These are phyloP conservation scores for Lasiodiplodia citricola DNA, from an alignment of 2,329 filamentous ascomycete species.

Conservation along the genomic window DNA sequence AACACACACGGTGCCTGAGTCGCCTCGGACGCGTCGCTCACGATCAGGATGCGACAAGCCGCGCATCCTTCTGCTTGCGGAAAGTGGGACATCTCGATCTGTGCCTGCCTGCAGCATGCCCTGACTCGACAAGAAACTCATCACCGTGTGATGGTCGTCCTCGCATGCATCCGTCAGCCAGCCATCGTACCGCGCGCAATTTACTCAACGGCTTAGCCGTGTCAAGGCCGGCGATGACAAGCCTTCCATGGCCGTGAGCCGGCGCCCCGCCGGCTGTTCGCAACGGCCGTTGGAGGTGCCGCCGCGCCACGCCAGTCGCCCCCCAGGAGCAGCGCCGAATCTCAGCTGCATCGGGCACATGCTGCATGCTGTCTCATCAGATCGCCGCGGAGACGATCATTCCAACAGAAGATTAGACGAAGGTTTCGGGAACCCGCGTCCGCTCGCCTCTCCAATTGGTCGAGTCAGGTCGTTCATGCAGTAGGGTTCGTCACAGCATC, in stretches of 20 bases:
- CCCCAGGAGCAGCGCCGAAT: not conserved
- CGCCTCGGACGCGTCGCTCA: not conserved
- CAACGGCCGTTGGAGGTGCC: not conserved
- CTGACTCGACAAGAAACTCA: conserved; percentile 5
- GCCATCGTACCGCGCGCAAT: not conserved
- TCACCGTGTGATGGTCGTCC: not conserved
- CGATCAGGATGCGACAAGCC: conserved; percentile 7
- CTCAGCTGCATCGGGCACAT: not conserved
- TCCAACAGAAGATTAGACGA: not conserved
- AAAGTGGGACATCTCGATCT: not conserved
- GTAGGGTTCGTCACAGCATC: not conserved
- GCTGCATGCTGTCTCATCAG: not conserved
- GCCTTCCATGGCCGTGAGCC: not conserved
- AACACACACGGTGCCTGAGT: not conserved
- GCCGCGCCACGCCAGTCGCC: not conserved
- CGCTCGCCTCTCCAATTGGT: not conserved
- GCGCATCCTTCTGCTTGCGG: conserved; percentile 1
- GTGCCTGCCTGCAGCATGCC: not conserved
- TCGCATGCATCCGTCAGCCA: not conserved
- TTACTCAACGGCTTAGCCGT: not conserved
- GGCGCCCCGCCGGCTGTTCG: not conserved
- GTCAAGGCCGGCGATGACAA: not conserved
- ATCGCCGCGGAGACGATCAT: conserved; percentile 10
- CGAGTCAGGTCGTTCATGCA: not conserved
- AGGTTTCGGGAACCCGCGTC: conserved; percentile 9